Conservation (phyloP, 2,329 filamentous ascomycete genomes). For the Colletotrichum liaoningense region DNA sequence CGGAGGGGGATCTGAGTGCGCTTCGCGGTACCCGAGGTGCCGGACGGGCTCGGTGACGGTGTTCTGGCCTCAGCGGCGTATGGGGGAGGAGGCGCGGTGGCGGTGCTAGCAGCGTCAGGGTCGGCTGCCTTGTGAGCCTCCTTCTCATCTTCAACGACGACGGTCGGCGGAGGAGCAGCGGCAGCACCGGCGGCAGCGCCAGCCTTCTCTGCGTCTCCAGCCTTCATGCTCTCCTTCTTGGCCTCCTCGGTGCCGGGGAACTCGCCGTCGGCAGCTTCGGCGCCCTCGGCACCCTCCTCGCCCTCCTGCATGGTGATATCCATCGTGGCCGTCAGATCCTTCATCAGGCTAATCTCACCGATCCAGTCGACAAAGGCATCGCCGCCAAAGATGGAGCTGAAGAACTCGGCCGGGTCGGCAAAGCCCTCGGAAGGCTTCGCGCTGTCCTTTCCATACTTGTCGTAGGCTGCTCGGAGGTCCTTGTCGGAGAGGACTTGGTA, state of each 20-base stretch:
- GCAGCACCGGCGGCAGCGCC: constrained; percentile 40
- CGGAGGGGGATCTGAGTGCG: constrained; percentile 76
- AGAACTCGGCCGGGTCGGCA: constrained; percentile 96
- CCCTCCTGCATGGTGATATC: constrained; percentile 91
- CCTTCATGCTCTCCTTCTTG: constrained; percentile 65
- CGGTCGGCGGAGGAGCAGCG: constrained; percentile 46
- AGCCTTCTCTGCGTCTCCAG: constrained; percentile 44
- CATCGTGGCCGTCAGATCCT: constrained; percentile 97
- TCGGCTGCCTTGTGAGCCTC: constrained; percentile 29
- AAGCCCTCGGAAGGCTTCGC: constrained; percentile 93
- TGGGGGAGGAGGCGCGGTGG: constrained; percentile 41
- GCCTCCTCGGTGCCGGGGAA: constrained; percentile 69
- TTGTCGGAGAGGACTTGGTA: constrained; percentile 87
- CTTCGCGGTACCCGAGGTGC: constrained; percentile 50
- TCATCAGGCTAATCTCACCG: constrained; percentile 98
- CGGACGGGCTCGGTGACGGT: constrained; percentile 51
- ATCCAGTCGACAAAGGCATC: constrained; percentile 97
- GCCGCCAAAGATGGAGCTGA: constrained; percentile 97
- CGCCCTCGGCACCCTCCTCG: constrained; percentile 74
- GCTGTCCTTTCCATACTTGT: constrained; percentile 96
- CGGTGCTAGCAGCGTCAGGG: constrained; percentile 33
- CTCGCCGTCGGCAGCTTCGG: constrained; percentile 62
- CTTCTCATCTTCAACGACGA: constrained; percentile 55
- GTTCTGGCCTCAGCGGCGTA: constrained; percentile 45
- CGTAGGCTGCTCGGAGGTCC: constrained; percentile 90